Conservation (phyloP, 192 early-diverging fungal genomes). For the Rhizophagus clarus region DNA sequence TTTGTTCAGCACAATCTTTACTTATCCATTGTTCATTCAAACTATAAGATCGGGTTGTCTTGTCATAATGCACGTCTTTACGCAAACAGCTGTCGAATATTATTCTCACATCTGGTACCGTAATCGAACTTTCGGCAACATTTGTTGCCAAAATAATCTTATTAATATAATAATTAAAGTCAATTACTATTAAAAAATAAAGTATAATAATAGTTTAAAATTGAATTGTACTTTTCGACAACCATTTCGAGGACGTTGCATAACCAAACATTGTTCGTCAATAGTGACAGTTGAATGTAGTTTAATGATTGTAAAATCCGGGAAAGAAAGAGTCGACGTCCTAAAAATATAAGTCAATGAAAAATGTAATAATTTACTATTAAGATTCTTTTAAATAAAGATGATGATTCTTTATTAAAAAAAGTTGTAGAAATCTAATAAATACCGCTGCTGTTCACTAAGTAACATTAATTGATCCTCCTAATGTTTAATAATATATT, state of each 20-base stretch:
- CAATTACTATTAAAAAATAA: neutral
- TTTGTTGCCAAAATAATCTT: slow-evolving; percentile 40
- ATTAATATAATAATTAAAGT: neutral
- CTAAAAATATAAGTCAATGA: neutral
- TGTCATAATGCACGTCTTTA: slow-evolving; percentile 37
- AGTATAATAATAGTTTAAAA: slow-evolving; percentile 3
- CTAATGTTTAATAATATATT: neutral
- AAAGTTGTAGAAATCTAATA: too few species aligned
- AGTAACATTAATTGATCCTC: slow-evolving; percentile 29
- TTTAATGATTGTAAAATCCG: slow-evolving; percentile 28
- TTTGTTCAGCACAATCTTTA: slow-evolving; percentile 38
- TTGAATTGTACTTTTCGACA: slow-evolving; percentile 22
- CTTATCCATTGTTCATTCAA: slow-evolving; percentile 41
- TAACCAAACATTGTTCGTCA: slow-evolving; percentile 35
- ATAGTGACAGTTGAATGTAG: slow-evolving; percentile 39
- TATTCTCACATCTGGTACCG: slow-evolving; percentile 34
- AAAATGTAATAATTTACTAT: too few species aligned
- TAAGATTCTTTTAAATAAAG: neutral
- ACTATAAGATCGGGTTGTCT: slow-evolving; percentile 29
- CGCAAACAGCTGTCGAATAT: slow-evolving; percentile 38
- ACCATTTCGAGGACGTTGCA: slow-evolving; percentile 32
- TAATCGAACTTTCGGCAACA: slow-evolving; percentile 39
- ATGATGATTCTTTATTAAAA: too few species aligned
- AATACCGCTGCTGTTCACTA: slow-evolving; percentile 24
- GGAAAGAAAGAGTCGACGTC: neutral